phyloP scores from a whole-genome alignment of 1,284 basidiomycete genomes.

The Phellinidium pouzarii region DNA sequence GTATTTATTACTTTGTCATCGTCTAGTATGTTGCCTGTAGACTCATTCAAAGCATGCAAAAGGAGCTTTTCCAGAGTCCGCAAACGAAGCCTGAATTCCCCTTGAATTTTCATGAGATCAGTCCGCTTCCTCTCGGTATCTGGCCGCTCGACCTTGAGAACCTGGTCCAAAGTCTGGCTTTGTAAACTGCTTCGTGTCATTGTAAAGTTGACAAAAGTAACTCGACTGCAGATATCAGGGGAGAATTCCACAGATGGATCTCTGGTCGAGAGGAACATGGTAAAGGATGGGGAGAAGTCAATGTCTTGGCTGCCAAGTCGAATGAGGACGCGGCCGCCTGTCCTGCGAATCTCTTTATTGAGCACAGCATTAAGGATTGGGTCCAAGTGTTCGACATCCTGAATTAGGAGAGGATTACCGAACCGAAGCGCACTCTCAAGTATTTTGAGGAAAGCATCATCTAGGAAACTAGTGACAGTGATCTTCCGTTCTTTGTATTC shows the following conservation, averaged over 20 bases:
- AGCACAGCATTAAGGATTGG: constrained; percentile 97
- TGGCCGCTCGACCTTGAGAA: constrained; percentile 93
- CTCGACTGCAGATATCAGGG: constrained; percentile 97
- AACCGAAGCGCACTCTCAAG: constrained; percentile 98
- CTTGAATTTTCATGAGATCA: constrained; percentile 98
- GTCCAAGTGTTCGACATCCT: constrained; percentile 97
- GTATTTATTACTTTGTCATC: constrained; percentile 99
- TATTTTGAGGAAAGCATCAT: constrained; percentile 98
- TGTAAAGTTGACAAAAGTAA: constrained; percentile 99
- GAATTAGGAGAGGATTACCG: constrained; percentile 94
- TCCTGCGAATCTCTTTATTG: constrained; percentile 93
- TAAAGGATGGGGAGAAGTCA: constrained; percentile 98
- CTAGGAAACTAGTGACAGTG: constrained; percentile 96
- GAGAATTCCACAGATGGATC: constrained; percentile 98
- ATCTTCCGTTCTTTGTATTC: constrained; percentile 97
- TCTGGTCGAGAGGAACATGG: constrained; percentile 96
- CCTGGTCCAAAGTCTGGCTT: constrained; percentile 95
- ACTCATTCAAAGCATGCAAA: constrained; percentile 94
- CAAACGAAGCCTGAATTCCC: constrained; percentile 92
- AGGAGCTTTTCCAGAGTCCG: constrained; percentile 91
- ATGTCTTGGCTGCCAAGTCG: constrained; percentile 98
- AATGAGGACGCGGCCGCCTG: constrained; percentile 95
- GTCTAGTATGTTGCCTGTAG: constrained; percentile 94
- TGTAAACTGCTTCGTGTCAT: constrained; percentile 98
- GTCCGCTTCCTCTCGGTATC: constrained; percentile 96